phyloP scores from a whole-genome alignment of 768 basidiomycete genomes.

The Xerocomellus chrysenteron region DNA sequence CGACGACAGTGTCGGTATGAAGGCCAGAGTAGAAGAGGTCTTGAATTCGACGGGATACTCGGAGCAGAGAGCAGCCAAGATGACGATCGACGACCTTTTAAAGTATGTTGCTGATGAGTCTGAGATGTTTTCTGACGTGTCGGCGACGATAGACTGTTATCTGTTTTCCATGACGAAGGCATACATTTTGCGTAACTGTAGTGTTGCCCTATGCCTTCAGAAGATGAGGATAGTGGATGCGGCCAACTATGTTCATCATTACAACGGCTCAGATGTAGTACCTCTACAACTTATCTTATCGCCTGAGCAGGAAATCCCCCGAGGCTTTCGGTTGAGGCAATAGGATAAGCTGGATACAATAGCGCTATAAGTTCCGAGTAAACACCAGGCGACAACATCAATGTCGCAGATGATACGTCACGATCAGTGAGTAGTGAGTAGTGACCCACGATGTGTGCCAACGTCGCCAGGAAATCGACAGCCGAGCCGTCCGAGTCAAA shows the following conservation, averaged over 20 bases:
- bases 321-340: not conserved
- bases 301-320: not conserved
- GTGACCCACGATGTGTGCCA: no score
- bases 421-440: no score
- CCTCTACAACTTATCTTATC: not conserved
- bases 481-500: no score
- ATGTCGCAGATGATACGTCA: no score
- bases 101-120: slow-evolving; percentile 54
- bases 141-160: slow-evolving; percentile 50
- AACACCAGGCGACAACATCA: not conserved
- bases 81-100: slow-evolving; percentile 89
- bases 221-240: not conserved
- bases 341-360: not conserved
- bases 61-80: slow-evolving; percentile 85
- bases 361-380: not conserved
- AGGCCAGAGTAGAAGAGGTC: slow-evolving; percentile 68
- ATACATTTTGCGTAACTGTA: slow-evolving; percentile 60
- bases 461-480: no score
- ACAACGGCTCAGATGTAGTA: not conserved
- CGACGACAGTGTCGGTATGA: slow-evolving; percentile 69
- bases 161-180: slow-evolving; percentile 72
- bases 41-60: slow-evolving; percentile 68
- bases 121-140: not conserved
- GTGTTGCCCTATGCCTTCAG: not conserved
- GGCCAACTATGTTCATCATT: not conserved